phyloP scores from a whole-genome alignment of 371 early-diverging fungal species.

The Mucor irregularis region DNA sequence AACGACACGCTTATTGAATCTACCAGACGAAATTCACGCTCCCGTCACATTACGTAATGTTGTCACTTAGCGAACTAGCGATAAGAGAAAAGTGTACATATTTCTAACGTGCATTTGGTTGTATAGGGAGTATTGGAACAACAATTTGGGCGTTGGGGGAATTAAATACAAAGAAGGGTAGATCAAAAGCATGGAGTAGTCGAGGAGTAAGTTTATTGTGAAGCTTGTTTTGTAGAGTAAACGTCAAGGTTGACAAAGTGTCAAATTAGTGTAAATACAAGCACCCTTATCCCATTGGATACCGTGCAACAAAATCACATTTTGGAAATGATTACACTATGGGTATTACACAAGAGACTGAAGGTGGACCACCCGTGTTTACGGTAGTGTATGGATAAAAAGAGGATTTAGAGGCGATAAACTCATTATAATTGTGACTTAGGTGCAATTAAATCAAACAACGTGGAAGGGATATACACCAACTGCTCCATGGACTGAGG shows the following conservation, averaged over 20 bases:
- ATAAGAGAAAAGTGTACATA: neutral
- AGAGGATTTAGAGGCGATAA: too few species aligned
- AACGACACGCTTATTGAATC: neutral
- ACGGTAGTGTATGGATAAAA: conserved; percentile 19
- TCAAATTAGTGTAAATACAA: conserved; percentile 51
- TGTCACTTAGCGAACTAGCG: neutral
- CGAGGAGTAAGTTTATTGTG: conserved; percentile 32
- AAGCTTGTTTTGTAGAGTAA: neutral
- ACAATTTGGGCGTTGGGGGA: conserved; percentile 46
- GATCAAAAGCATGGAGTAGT: conserved; percentile 48
- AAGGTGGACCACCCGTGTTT: conserved; percentile 45
- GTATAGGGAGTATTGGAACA: conserved; percentile 32
- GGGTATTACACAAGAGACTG: conserved; percentile 37
- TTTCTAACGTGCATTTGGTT: neutral
- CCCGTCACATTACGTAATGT: conserved; percentile 44
- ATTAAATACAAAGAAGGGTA: conserved; percentile 32
- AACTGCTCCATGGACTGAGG: conserved; percentile 62
- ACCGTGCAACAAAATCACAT: conserved; percentile 53
- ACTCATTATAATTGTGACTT: too few species aligned
- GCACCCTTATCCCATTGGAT: conserved; percentile 62
- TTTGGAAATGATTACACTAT: conserved; percentile 57
- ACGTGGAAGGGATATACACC: conserved; percentile 51
- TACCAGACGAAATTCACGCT: conserved; percentile 18
- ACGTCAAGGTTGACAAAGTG: neutral
- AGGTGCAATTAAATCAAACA: conserved; percentile 29